A percentile compares a stretch with the other conserved stretches of the same genome.
phyloP scores from a whole-genome alignment of 2,329 filamentous ascomycete species.

The Cercospora zeae-maydis region DNA sequence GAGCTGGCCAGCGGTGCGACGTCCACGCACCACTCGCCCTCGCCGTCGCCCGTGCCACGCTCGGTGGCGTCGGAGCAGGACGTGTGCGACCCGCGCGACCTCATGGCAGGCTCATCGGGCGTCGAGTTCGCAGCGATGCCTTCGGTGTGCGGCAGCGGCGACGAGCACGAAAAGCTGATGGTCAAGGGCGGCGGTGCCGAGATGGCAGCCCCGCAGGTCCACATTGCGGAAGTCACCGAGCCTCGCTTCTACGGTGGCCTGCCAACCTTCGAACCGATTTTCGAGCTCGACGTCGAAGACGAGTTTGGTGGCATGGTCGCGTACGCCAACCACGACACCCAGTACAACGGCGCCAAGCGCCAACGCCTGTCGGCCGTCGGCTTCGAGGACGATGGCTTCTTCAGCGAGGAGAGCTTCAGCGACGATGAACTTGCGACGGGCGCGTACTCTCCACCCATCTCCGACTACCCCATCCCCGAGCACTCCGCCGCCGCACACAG shows the following conservation, averaged over 20 bases:
- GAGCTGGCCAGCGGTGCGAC: conserved; percentile 69
- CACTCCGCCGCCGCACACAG: conserved; percentile 28
- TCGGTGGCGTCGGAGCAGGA: conserved; percentile 65
- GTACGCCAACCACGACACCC: conserved; percentile 60
- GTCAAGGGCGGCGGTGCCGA: conserved; percentile 43
- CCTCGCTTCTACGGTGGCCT: conserved; percentile 57
- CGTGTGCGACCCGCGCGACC: conserved; percentile 82
- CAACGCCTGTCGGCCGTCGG: conserved; percentile 67
- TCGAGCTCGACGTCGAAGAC: conserved; percentile 87
- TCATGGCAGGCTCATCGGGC: conserved; percentile 64
- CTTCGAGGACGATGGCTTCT: conserved; percentile 68
- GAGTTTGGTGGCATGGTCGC: conserved; percentile 76
- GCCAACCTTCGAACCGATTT: conserved; percentile 69
- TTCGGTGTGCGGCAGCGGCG: conserved; percentile 59
- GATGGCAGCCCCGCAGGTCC: conserved; percentile 31
- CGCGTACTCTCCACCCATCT: conserved; percentile 60
- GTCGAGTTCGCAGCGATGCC: conserved; percentile 64
- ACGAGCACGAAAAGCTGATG: conserved; percentile 43
- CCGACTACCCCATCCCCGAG: conserved; percentile 42
- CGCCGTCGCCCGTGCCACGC: conserved; percentile 72
- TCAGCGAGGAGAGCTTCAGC: conserved; percentile 72
- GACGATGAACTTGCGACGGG: conserved; percentile 63
- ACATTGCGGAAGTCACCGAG: conserved; percentile 42
- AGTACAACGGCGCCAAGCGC: conserved; percentile 64
- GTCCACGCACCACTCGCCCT: conserved; percentile 67